These are phyloP conservation scores for Solanum peruvianum DNA, from an alignment of 257 asterid species.

Conservation along the genomic window DNA sequence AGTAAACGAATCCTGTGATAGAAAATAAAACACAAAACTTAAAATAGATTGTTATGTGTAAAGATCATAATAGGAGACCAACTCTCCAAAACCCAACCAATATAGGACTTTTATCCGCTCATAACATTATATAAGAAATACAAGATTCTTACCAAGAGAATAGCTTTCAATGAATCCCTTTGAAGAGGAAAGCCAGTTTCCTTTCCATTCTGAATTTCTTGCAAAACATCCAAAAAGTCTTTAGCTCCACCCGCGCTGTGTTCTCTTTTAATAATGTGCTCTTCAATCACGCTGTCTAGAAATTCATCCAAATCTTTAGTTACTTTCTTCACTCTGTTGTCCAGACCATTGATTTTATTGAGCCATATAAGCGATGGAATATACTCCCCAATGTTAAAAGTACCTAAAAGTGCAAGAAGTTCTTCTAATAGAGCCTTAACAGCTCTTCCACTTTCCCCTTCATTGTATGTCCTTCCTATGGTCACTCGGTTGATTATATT, in stretches of 20 bases:
- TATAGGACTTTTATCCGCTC: too few species aligned
- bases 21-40: neutral
- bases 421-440: neutral
- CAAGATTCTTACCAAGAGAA: neutral
- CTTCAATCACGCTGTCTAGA: neutral
- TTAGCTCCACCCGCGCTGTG: neutral
- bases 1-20: neutral
- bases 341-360: neutral
- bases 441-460: neutral
- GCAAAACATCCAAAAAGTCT: slow-evolving; percentile 1
- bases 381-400: neutral
- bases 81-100: neutral
- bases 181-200: neutral
- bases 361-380: slow-evolving; percentile 5
- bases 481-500: neutral
- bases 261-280: neutral
- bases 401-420: neutral
- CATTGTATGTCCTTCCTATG: neutral
- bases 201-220: neutral
- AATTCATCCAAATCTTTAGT: neutral
- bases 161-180: neutral
- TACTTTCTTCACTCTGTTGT: neutral
- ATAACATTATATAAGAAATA: neutral
- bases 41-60: too few species aligned
- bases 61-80: too few species aligned